phyloP scores from a whole-genome alignment of 257 asterid species.

The Osmanthus fragrans region DNA sequence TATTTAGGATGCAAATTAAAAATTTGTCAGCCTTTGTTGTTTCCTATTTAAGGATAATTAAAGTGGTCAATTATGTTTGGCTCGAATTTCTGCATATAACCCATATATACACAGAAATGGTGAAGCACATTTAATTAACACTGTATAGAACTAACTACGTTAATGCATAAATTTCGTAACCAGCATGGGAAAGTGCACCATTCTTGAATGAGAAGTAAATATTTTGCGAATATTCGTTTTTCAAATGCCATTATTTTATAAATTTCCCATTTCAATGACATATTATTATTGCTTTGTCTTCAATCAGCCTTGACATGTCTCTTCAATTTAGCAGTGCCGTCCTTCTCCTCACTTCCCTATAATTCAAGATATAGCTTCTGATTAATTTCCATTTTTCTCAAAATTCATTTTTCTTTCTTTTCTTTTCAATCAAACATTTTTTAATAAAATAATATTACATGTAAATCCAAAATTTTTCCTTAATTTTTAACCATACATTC shows the following conservation, averaged over 20 bases:
- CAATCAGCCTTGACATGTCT: neutral
- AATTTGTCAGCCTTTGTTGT: too few relatives aligned
- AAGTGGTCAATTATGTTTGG: neutral
- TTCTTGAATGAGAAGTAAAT: constrained; percentile 11
- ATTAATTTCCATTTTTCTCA: too few relatives aligned
- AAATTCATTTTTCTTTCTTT: too few relatives aligned
- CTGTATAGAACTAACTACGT: neutral
- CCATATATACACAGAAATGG: neutral
- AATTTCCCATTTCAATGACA: neutral
- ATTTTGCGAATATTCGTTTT: neutral
- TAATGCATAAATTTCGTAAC: constrained; percentile 32
- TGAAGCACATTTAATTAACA: neutral
- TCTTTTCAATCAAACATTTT: too few relatives aligned
- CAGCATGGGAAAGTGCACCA: constrained; percentile 38
- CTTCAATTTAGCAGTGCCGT: neutral
- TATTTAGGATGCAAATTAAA: too few relatives aligned
- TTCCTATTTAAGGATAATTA: neutral
- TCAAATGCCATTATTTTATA: neutral
- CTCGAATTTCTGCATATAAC: neutral
- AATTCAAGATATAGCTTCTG: too few relatives aligned
- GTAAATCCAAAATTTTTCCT: too few relatives aligned
- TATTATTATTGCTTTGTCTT: neutral
- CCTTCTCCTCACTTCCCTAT: too few relatives aligned
- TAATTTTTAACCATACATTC: too few relatives aligned
- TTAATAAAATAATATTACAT: too few relatives aligned